These are phyloP conservation scores for Musa balbisiana DNA, from an alignment of 202 grass and related monocot genomes.

Conservation along the genomic window DNA sequence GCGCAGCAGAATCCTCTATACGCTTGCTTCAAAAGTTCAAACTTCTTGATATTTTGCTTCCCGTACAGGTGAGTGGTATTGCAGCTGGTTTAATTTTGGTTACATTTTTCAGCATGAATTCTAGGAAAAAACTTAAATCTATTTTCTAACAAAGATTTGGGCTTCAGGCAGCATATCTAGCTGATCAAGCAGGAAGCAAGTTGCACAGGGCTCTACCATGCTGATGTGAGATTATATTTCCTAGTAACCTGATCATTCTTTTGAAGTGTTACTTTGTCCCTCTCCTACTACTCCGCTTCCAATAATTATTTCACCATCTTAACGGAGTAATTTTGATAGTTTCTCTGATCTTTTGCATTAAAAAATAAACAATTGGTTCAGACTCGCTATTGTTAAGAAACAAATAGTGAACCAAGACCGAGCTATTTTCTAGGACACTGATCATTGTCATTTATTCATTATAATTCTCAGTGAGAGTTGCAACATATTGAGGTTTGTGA, in stretches of 20 bases:
- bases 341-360: neutral
- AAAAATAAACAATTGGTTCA: no score
- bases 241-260: neutral
- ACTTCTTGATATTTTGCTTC: conserved; percentile 75
- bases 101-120: conserved; percentile 4
- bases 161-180: conserved; percentile 77
- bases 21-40: conserved; percentile 60
- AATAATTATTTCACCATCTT: neutral
- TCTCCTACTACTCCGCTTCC: no score
- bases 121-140: conserved; percentile 8
- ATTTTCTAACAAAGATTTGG: conserved; percentile 22
- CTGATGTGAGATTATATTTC: conserved; percentile 58
- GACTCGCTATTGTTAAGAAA: no score
- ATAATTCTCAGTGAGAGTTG: neutral
- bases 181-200: conserved; percentile 44
- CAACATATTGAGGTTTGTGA: conserved; percentile 20
- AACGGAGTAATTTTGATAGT: neutral
- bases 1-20: conserved; percentile 59
- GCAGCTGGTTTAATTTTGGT: conserved; percentile 12
- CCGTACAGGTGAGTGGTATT: conserved; percentile 65
- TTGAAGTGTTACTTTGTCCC: no score
- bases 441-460: neutral
- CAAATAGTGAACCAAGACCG: no score
- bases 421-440: no score
- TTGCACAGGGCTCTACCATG: conserved; percentile 43